phyloP scores from a whole-genome alignment of 306 rosid genomes.

The Echinosophora koreensis region DNA sequence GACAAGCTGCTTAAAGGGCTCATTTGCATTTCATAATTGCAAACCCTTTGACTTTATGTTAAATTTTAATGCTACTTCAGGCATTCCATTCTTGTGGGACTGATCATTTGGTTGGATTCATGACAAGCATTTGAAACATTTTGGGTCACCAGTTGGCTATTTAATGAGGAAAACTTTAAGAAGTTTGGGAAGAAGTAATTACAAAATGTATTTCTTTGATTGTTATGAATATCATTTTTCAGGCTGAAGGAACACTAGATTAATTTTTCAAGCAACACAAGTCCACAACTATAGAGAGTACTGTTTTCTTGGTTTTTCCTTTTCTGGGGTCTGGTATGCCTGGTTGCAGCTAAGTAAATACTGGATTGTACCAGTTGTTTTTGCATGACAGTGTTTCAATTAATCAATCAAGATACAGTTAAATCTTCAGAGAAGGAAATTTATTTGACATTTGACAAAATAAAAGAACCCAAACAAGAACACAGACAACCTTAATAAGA shows the following conservation, averaged over 20 bases:
- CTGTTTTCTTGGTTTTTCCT: neutral
- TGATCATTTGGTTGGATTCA: neutral
- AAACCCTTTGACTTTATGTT: slow-evolving; percentile 10
- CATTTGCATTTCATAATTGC: slow-evolving; percentile 23
- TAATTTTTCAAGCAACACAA: slow-evolving; percentile 17
- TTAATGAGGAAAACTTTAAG: neutral
- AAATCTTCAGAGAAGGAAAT: slow-evolving; percentile 29
- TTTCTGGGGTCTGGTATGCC: slow-evolving; percentile 3
- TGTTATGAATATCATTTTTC: neutral
- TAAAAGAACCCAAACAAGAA: slow-evolving; percentile 10
- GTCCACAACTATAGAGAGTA: neutral
- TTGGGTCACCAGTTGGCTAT: neutral
- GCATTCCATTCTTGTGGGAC: slow-evolving; percentile 7
- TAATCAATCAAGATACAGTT: neutral
- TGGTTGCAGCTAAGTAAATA: slow-evolving; percentile 18
- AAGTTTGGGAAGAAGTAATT: neutral
- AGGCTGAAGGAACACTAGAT: slow-evolving; percentile 9
- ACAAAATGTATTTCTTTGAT: neutral
- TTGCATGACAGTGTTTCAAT: slow-evolving; percentile 20
- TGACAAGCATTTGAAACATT: neutral
- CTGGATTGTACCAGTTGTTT: slow-evolving; percentile 11
- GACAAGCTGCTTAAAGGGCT: slow-evolving; percentile 10
- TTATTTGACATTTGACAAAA: slow-evolving; percentile 27
- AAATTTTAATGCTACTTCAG: neutral
- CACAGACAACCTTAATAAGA: slow-evolving; percentile 24